These are phyloP conservation scores for Pelargonium australe DNA, from an alignment of 441 rosid species.

Conservation along the genomic window DNA sequence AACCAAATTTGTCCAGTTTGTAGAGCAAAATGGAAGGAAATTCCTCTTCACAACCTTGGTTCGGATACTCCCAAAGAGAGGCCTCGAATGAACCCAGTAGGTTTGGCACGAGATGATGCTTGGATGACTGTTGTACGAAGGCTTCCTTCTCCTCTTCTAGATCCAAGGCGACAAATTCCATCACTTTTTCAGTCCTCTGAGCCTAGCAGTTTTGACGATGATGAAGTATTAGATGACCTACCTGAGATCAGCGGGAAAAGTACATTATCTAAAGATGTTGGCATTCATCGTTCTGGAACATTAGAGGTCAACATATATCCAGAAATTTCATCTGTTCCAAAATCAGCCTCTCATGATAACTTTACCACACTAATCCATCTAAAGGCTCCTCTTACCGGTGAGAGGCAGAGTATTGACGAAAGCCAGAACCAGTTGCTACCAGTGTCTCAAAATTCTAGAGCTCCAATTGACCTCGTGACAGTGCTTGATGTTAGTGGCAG, in stretches of 20 bases:
- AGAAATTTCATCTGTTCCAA: constrained; percentile 46
- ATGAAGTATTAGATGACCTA: constrained; percentile 40
- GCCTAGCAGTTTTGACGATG: constrained; percentile 51
- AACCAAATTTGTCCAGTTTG: constrained; percentile 67
- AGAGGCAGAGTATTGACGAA: constrained; percentile 13
- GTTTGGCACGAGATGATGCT: constrained; percentile 34
- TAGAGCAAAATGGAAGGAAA: constrained; percentile 63
- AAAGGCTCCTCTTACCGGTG: constrained; percentile 44
- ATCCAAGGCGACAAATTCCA: constrained; percentile 32
- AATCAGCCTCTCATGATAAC: constrained; percentile 35
- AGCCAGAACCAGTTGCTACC: constrained; percentile 19
- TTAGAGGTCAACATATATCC: constrained; percentile 46
- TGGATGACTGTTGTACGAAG: constrained; percentile 35
- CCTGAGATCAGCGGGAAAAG: constrained; percentile 20
- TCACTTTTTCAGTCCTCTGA: constrained; percentile 34
- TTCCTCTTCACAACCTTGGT: constrained; percentile 44
- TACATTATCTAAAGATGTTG: constrained; percentile 14
- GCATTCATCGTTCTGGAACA: constrained; percentile 23
- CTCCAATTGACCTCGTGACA: constrained; percentile 62
- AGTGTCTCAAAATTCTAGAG: constrained; percentile 37
- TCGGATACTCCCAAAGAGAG: constrained; percentile 26
- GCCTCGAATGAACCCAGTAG: constrained; percentile 29
- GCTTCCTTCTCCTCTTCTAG: constrained; percentile 38
- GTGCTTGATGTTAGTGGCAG: constrained; percentile 80
- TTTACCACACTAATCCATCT: constrained; percentile 52